Evolutionary conservation across 2,329 filamentous ascomycete genomes (phyloP).

Genomic region (Trichoderma sp.): DNA sequence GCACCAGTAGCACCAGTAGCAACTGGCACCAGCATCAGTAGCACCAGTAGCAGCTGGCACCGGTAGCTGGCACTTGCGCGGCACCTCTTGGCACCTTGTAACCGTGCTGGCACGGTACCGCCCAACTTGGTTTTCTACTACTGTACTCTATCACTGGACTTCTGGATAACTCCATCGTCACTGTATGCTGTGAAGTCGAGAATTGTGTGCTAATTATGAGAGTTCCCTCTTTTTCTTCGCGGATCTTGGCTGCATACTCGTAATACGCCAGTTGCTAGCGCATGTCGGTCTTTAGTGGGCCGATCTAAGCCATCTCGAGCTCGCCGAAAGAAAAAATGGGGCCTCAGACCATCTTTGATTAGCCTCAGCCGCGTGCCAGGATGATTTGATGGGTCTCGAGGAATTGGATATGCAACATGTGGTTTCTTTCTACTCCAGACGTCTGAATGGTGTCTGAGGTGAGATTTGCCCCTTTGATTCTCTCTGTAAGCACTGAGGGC

Average conservation of each 20-base stretch:
- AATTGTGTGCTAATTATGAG: no score
- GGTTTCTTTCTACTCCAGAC: not conserved
- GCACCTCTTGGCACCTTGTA: no score
- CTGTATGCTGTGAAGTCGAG: no score
- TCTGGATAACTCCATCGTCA: no score
- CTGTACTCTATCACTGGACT: no score
- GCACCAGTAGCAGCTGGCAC: no score
- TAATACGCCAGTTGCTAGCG: not conserved
- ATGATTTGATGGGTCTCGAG: not conserved
- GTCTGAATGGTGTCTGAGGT: not conserved
- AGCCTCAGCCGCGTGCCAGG: not conserved
- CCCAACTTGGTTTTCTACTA: no score
- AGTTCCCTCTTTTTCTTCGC: no score
- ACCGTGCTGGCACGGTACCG: no score
- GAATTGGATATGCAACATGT: not conserved
- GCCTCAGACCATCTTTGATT: not conserved
- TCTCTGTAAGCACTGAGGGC: not conserved
- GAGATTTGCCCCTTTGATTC: not conserved
- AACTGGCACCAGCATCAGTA: no score
- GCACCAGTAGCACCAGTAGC: no score
- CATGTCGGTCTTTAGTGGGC: not conserved
- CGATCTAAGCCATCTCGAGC: constrained; percentile 18
- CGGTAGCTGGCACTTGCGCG: no score
- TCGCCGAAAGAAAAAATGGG: constrained; percentile 13
- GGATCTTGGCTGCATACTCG: not conserved